These are phyloP conservation scores for Phytophthora cryptogea DNA, from an alignment of 352 stramenopile genomes.

Conservation along the genomic window DNA sequence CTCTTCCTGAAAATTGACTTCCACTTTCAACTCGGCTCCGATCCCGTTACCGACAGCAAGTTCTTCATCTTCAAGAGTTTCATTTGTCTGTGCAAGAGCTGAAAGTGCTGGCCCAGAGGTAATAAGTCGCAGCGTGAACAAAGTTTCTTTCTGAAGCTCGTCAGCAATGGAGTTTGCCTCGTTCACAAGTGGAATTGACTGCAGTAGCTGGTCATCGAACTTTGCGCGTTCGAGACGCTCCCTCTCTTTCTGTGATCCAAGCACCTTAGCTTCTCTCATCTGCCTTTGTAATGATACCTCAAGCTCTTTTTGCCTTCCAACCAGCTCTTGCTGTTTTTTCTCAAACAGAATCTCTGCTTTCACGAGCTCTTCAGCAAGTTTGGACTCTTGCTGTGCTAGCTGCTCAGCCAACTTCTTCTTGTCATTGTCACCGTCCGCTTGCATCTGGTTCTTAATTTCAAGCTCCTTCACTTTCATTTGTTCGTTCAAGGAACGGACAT, in stretches of 20 bases:
- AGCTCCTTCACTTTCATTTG: conserved; percentile 76
- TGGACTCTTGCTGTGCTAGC: conserved; percentile 72
- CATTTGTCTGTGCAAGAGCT: conserved; percentile 28
- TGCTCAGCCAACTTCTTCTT: conserved; percentile 77
- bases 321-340: conserved; percentile 70
- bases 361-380: conserved; percentile 75
- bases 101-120: conserved; percentile 38
- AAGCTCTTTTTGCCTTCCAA: conserved; percentile 67
- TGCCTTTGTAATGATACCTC: conserved; percentile 78
- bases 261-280: conserved; percentile 74
- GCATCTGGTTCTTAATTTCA: conserved; percentile 77
- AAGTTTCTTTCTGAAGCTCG: conserved; percentile 68
- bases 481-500: conserved; percentile 71
- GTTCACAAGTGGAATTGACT: conserved; percentile 80
- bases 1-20: conserved; percentile 78
- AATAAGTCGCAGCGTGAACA: conserved; percentile 75
- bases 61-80: conserved; percentile 65
- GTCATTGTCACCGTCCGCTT: conserved; percentile 73
- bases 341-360: conserved; percentile 82
- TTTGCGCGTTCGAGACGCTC: conserved; percentile 66
- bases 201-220: conserved; percentile 84
- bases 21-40: conserved; percentile 69
- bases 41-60: conserved; percentile 54
- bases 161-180: conserved; percentile 89
- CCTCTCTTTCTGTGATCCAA: conserved; percentile 74